Conservation (phyloP, 179 eudicot genomes). For the Heliamphora pulchella region DNA sequence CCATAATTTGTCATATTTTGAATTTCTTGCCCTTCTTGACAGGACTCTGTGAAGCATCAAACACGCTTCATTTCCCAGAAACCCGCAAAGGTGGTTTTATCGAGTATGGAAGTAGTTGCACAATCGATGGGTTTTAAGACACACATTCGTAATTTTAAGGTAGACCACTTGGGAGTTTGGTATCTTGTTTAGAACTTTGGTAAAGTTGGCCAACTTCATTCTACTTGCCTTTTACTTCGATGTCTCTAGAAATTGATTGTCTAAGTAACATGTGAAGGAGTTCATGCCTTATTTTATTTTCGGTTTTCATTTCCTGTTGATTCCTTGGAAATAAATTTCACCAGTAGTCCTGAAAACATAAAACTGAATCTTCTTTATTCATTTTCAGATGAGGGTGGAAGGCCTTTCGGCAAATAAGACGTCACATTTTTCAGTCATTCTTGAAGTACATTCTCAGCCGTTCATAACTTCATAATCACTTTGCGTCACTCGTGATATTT, state of each 20-base stretch:
- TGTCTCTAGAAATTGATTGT: background rate
- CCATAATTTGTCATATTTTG: background rate
- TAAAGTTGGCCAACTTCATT: background rate
- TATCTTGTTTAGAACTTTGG: background rate
- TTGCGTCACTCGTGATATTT: background rate
- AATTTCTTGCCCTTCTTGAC: slow-evolving; percentile 20
- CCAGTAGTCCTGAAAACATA: background rate
- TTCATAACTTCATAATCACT: background rate
- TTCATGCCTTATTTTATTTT: background rate
- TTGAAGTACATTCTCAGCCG: slow-evolving; percentile 54
- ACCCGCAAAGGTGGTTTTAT: slow-evolving; percentile 76
- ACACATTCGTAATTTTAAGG: slow-evolving; percentile 85
- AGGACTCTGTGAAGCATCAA: slow-evolving; percentile 76
- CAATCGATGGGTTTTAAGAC: slow-evolving; percentile 99
- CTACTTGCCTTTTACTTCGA: background rate
- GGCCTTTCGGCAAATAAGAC: slow-evolving; percentile 69
- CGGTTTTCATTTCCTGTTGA: background rate
- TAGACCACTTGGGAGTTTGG: slow-evolving; percentile 16
- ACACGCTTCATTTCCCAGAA: slow-evolving; percentile 85
- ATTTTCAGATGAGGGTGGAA: slow-evolving; percentile 86
- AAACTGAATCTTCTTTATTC: slow-evolving; percentile 7
- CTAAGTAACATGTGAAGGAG: background rate
- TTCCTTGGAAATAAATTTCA: background rate
- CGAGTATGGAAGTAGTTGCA: slow-evolving; percentile 91
- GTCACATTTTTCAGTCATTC: slow-evolving; percentile 67